These are phyloP conservation scores for Pleoardoris graminearum DNA, from an alignment of 2,329 filamentous ascomycete species.

Conservation along the genomic window DNA sequence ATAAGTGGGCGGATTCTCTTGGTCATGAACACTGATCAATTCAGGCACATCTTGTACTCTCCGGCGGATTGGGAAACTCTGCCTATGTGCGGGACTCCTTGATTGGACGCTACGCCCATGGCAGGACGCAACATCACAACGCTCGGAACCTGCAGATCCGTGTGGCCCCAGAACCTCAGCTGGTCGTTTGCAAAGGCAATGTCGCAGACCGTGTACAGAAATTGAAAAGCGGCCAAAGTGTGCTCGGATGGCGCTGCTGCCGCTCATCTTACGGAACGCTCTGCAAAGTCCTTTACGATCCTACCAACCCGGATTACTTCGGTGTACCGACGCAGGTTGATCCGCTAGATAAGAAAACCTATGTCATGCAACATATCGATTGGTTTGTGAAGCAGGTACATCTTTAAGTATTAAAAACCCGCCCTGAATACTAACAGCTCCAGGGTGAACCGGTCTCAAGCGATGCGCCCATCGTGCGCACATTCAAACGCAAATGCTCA, in stretches of 20 bases:
- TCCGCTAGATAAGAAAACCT: slow-evolving; percentile 20
- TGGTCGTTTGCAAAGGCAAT: slow-evolving; percentile 57
- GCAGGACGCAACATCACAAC: slow-evolving; percentile 9
- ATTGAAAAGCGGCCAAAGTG: slow-evolving; percentile 43
- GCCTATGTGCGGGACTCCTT: slow-evolving; percentile 38
- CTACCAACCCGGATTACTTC: slow-evolving; percentile 18
- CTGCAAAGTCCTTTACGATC: slow-evolving; percentile 26
- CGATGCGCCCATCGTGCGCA: slow-evolving; percentile 21
- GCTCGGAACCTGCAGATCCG: slow-evolving; percentile 23
- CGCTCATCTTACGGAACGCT: slow-evolving; percentile 26
- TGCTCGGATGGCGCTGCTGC: slow-evolving; percentile 39
- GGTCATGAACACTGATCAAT: background rate
- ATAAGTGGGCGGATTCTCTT: too few species aligned
- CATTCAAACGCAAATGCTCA: slow-evolving; percentile 27
- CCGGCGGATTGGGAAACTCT: slow-evolving; percentile 44
- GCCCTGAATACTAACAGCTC: background rate
- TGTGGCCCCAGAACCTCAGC: slow-evolving; percentile 51
- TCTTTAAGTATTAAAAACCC: background rate
- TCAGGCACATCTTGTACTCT: slow-evolving; percentile 36
- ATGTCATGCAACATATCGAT: slow-evolving; percentile 22
- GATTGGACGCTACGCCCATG: slow-evolving; percentile 26
- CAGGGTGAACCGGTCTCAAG: slow-evolving; percentile 26
- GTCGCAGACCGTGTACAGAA: slow-evolving; percentile 54
- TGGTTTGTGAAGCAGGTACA: slow-evolving; percentile 28
- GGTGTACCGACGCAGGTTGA: slow-evolving; percentile 16